These are phyloP conservation scores for Ophiostoma ips DNA, from an alignment of 2,329 filamentous ascomycete species.

Conservation along the genomic window DNA sequence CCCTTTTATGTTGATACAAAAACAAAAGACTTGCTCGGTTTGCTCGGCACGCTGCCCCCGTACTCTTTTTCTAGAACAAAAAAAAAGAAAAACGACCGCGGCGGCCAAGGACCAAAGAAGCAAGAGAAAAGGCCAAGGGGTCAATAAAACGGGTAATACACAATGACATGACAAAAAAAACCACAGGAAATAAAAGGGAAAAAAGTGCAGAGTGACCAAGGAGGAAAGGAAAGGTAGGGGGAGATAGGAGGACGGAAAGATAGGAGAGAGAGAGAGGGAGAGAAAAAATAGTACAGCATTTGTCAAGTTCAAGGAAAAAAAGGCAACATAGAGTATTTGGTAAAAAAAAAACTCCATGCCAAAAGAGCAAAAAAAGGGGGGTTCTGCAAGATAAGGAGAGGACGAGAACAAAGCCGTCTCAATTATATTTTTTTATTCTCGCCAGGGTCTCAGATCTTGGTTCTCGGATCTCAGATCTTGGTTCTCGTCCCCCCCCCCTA, in stretches of 20 bases:
- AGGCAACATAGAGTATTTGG: not conserved
- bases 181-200: too few species aligned
- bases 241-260: not conserved
- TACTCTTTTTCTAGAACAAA: not conserved
- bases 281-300: not conserved
- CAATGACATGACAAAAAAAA: too few species aligned
- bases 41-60: not conserved
- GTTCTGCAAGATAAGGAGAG: not conserved
- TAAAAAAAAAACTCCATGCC: not conserved
- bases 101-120: not conserved
- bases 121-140: not conserved
- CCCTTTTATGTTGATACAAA: conserved; percentile 3
- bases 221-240: not conserved
- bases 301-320: not conserved
- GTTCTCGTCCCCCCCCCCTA: too few species aligned
- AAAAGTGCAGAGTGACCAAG: too few species aligned
- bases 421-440: not conserved
- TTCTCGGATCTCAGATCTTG: too few species aligned
- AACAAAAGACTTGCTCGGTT: not conserved
- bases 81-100: too few species aligned
- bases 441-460: too few species aligned
- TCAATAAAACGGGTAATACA: too few species aligned
- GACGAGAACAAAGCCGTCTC: not conserved
- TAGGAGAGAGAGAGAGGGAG: not conserved
- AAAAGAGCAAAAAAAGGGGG: not conserved